Evolutionary conservation across 2,329 filamentous ascomycete species (phyloP).

Genomic region (Botrytis elliptica): DNA sequence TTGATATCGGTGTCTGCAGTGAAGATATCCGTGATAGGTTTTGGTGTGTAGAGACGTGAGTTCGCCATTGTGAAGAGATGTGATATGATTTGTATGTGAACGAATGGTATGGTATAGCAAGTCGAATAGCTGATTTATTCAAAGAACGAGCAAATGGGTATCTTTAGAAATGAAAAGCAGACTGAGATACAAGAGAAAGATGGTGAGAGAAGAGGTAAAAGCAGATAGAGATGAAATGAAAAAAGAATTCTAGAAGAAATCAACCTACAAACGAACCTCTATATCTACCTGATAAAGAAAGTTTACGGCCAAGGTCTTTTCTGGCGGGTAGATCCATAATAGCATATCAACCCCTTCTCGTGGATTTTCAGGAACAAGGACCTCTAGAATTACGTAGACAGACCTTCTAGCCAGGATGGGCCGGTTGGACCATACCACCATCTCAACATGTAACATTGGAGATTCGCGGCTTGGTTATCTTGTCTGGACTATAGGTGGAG

Average conservation of each 20-base stretch:
- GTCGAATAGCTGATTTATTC: background rate
- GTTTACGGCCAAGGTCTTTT: background rate
- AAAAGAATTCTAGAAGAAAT: background rate
- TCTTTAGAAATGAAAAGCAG: conserved; percentile 5
- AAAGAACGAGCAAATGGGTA: conserved; percentile 3
- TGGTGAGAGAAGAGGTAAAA: background rate
- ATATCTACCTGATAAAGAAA: background rate
- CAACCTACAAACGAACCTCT: conserved; percentile 11
- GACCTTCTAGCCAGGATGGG: background rate
- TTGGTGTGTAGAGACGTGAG: conserved; percentile 35
- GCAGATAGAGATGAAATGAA: background rate
- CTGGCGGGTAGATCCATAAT: conserved; percentile 4
- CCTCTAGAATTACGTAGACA: conserved; percentile 16
- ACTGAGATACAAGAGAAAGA: background rate
- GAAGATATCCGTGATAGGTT: conserved; percentile 59
- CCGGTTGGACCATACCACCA: background rate
- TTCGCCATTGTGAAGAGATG: conserved; percentile 25
- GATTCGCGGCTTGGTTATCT: conserved; percentile 13
- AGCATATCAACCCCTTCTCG: background rate
- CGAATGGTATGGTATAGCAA: background rate
- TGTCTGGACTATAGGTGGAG: conserved; percentile 5
- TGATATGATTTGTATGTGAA: background rate
- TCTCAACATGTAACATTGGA: conserved; percentile 17
- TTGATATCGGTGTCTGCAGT: conserved; percentile 68
- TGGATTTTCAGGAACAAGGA: conserved; percentile 4